A percentile compares a stretch with the other conserved stretches of the same genome.
phyloP scores from a whole-genome alignment of 306 rosid genomes.

The Betula pendula region DNA sequence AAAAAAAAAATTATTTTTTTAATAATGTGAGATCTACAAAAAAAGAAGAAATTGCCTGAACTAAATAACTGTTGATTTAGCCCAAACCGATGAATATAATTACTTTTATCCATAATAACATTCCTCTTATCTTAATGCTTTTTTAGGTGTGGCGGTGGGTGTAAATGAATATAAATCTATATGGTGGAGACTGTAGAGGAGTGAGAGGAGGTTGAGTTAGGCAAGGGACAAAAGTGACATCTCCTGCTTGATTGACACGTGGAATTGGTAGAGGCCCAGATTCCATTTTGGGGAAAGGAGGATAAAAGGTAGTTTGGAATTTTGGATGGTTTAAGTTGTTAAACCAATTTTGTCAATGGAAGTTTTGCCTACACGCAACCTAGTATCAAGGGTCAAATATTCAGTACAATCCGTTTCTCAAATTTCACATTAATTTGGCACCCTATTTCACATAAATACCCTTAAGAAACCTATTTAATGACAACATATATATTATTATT shows the following conservation, averaged over 20 bases:
- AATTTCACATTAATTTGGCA: background rate
- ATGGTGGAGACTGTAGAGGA: no score
- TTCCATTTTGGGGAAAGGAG: background rate
- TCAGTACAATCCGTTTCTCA: background rate
- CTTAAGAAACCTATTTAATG: background rate
- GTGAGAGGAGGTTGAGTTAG: conserved; percentile 33
- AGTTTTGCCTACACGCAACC: conserved; percentile 47
- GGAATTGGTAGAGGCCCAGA: background rate
- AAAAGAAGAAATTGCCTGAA: no score
- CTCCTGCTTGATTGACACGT: conserved; percentile 34
- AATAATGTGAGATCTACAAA: no score
- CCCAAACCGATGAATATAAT: no score
- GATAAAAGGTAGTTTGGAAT: conserved; percentile 20
- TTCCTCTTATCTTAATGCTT: no score
- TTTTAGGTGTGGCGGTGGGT: conserved; percentile 6
- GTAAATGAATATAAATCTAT: background rate
- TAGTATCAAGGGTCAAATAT: conserved; percentile 19
- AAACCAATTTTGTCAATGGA: conserved; percentile 25
- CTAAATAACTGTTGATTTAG: no score
- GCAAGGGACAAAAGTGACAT: conserved; percentile 29
- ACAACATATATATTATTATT: background rate
- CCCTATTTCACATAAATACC: no score
- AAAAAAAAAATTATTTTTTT: no score
- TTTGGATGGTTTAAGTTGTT: conserved; percentile 23
- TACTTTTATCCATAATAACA: no score